Percentiles rank a stretch among this genome's conserved stretches.
Evolutionary conservation across 2,329 filamentous ascomycete genomes (phyloP).

Genomic region (Cadophora sp.): DNA sequence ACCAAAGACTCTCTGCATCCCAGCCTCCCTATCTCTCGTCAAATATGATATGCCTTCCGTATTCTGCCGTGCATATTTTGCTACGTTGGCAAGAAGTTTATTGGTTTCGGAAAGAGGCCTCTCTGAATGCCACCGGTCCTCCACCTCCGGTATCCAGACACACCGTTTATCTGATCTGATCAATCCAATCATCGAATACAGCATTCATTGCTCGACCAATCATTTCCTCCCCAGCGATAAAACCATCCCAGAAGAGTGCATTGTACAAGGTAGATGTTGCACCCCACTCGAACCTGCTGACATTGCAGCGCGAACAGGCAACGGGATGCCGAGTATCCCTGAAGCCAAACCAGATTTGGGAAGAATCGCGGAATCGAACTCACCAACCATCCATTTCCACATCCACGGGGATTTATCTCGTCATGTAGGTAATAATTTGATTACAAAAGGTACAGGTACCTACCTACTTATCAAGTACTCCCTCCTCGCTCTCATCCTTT

Average conservation of each 20-base stretch:
- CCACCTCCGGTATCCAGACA: too few relatives aligned
- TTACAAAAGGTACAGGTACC: background rate
- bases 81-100: too few relatives aligned
- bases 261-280: background rate
- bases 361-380: background rate
- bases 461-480: background rate
- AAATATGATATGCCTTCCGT: background rate
- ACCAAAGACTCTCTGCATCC: background rate
- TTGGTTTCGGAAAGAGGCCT: too few relatives aligned
- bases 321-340: background rate
- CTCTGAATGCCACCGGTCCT: background rate
- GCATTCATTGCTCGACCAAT: background rate
- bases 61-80: too few relatives aligned
- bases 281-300: slow-evolving; percentile 19
- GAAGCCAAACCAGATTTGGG: slow-evolving; percentile 14
- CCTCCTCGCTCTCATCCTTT: background rate
- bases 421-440: background rate
- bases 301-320: slow-evolving; percentile 11
- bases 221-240: background rate
- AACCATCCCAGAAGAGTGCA: background rate
- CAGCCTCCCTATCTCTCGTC: background rate
- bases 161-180: background rate
- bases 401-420: background rate
- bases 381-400: background rate
- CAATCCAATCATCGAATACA: background rate